These are phyloP conservation scores for Trapa bicornis DNA, from an alignment of 345 rosid species.

Conservation along the genomic window DNA sequence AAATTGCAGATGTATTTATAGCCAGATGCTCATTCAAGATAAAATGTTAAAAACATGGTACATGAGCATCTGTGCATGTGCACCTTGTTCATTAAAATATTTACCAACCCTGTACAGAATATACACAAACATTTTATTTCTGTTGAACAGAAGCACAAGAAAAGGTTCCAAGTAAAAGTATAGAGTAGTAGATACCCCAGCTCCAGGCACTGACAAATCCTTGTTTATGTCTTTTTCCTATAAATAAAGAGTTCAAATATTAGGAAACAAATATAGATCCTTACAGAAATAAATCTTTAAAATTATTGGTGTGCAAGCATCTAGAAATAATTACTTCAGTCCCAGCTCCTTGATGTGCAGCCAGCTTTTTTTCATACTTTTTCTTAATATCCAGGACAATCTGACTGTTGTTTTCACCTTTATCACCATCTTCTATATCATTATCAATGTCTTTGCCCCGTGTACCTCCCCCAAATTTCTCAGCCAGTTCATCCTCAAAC, in stretches of 20 bases:
- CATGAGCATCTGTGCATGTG: background rate
- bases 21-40: background rate
- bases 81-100: background rate
- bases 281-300: background rate
- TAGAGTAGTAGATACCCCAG: slow-evolving; percentile 50
- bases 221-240: slow-evolving; percentile 69
- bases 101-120: background rate
- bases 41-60: background rate
- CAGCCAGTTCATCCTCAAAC: slow-evolving; percentile 90
- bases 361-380: slow-evolving; percentile 88
- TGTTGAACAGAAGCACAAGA: background rate
- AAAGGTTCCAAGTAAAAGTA: background rate
- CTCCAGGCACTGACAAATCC: slow-evolving; percentile 78
- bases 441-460: slow-evolving; percentile 44
- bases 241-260: slow-evolving; percentile 11
- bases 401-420: slow-evolving; percentile 44
- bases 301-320: background rate
- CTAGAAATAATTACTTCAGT: slow-evolving; percentile 32
- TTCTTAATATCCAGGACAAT: slow-evolving; percentile 75
- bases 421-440: slow-evolving; percentile 81
- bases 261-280: background rate
- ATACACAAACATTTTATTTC: background rate
- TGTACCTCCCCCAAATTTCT: slow-evolving; percentile 84
- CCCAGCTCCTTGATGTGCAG: slow-evolving; percentile 58
- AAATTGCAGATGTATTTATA: background rate